Evolutionary conservation across 352 stramenopile genomes (phyloP).

Genomic region (Phytopythium ostracodes): DNA sequence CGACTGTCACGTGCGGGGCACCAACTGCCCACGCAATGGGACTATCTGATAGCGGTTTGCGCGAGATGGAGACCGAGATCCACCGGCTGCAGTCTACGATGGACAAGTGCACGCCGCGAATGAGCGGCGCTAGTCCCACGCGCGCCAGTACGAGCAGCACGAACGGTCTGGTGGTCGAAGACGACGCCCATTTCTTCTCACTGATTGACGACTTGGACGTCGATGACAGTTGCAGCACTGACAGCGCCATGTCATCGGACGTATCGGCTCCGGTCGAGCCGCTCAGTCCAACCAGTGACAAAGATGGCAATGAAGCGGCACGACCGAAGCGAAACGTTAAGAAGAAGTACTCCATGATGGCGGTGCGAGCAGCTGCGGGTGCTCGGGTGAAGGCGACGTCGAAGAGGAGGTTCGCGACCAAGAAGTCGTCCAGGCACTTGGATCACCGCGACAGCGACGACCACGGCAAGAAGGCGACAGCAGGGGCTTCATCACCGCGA

Average conservation of each 20-base stretch:
- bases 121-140: conserved; percentile 11
- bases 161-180: neutral
- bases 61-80: conserved; percentile 83
- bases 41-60: conserved; percentile 63
- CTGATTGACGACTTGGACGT: conserved; percentile 11
- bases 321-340: conserved; percentile 17
- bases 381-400: conserved; percentile 45
- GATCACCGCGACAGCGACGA: conserved; percentile 43
- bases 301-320: conserved; percentile 13
- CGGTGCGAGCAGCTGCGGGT: conserved; percentile 50
- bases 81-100: conserved; percentile 56
- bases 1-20: conserved; percentile 75
- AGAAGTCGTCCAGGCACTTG: conserved; percentile 32
- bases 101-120: conserved; percentile 51
- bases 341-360: conserved; percentile 60
- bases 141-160: neutral
- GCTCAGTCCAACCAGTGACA: conserved; percentile 14
- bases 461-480: conserved; percentile 9
- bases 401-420: conserved; percentile 38
- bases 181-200: conserved; percentile 3
- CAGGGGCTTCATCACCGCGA: neutral
- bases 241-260: conserved; percentile 16
- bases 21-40: conserved; percentile 81
- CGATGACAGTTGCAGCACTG: conserved; percentile 24
- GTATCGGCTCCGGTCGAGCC: conserved; percentile 9